phyloP scores from a whole-genome alignment of 495 filamentous ascomycete genomes.

The Hypoxylon rickii region DNA sequence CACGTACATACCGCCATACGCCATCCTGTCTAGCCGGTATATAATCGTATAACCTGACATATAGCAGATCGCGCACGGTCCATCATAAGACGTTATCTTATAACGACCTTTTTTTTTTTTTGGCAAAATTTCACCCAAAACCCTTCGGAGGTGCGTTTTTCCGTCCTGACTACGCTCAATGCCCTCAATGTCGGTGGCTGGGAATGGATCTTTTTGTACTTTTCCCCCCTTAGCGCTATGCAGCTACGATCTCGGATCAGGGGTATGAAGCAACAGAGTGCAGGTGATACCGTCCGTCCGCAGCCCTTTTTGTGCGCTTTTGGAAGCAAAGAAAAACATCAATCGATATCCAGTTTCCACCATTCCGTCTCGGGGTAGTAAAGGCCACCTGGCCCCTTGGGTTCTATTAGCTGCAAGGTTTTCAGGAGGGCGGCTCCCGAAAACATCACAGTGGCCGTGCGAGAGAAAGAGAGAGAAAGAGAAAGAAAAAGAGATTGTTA shows the following conservation, averaged over 20 bases:
- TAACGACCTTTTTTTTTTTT: too few species aligned
- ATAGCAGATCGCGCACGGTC: constrained; percentile 19
- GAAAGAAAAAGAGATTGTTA: too few species aligned
- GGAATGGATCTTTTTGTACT: constrained; percentile 5
- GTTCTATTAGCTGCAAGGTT: background rate
- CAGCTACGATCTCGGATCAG: background rate
- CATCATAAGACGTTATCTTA: constrained; percentile 11
- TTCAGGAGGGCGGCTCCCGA: background rate
- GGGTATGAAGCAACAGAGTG: constrained; percentile 24
- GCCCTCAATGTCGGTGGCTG: constrained; percentile 22
- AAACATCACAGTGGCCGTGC: too few species aligned
- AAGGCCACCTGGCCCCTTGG: background rate
- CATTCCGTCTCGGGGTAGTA: background rate
- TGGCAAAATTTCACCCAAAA: too few species aligned
- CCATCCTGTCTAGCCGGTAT: too few species aligned
- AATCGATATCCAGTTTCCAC: background rate
- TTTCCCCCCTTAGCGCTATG: constrained; percentile 14
- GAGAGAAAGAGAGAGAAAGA: too few species aligned
- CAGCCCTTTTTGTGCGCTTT: background rate
- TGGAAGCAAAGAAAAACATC: background rate
- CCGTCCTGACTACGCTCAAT: constrained; percentile 9
- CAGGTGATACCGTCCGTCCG: constrained; percentile 10
- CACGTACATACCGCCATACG: constrained; percentile 13
- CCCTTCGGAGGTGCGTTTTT: constrained; percentile 18
- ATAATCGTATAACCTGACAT: background rate